Base-by-base conservation (phyloP, 345 rosid genomes). In the Brassica carinata region DNA sequence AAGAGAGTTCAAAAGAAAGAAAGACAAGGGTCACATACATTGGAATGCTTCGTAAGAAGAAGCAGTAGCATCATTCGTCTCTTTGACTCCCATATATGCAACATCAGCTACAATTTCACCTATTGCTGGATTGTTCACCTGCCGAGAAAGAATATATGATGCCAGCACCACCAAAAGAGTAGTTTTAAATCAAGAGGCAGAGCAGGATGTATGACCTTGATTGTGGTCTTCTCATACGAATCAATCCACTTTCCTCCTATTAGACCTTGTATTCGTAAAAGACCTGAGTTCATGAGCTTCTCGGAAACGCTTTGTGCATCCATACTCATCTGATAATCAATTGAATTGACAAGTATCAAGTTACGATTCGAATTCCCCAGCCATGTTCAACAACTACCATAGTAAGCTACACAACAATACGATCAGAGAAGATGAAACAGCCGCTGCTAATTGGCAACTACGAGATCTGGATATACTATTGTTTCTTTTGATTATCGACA, bases 41-140 rank as follows among this genome's bases (percentile, higher is more conserved):
- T 65, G 62, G 81, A 89, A 96, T 38, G 99, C 94, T 71, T 88
- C 76, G 67, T 87, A 81, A 59, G 99, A 97, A 75, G 97, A 89
- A 70, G 92, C 87, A 85, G 93, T 89, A 19, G 97, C 98, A 85
- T 92, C 93, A 67, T 90, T 84, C 38, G 99, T 90, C 85, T 96
- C 99, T 68, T 73, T 88, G 31, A 73, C 70, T 33, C 99, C 97
- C 99, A 93, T 96, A 86, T 87, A 84, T 64, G 97, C 81, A 64
- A 93, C 94, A 66, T 90, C 87, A 15, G 91, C 91, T 51, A 96
- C 62, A 73, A 86, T 86, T 75, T 92, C 89, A 67, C 99, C 97
- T 0, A 92, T 96, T 18, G 98, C 94, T 8, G 98, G 98, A 85
- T 96, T 93, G 79, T 76, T 71, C 77, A 96, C 97, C 99, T 96